Evolutionary conservation across 2,329 filamentous ascomycete genomes (phyloP).

Genomic region (Apiospora malaysiana): DNA sequence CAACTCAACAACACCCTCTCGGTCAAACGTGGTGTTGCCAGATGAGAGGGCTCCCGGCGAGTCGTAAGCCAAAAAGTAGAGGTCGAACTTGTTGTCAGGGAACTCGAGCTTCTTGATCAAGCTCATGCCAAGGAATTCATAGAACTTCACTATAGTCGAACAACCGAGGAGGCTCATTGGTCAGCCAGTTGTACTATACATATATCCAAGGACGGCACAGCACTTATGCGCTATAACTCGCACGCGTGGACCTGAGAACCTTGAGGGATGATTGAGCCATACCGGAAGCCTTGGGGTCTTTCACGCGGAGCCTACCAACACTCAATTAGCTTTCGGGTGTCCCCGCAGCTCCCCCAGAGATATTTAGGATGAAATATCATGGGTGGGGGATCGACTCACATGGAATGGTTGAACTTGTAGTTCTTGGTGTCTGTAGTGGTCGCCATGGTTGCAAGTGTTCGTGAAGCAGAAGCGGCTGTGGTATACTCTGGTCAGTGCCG

Average conservation of each 20-base stretch:
- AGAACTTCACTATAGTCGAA: conserved; percentile 75
- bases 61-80: conserved; percentile 95
- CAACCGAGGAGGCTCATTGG: neutral
- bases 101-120: conserved; percentile 81
- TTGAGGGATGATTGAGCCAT: conserved; percentile 28
- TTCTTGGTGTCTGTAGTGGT: conserved; percentile 73
- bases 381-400: conserved; percentile 56
- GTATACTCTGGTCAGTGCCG: neutral
- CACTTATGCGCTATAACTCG: neutral
- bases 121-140: conserved; percentile 89
- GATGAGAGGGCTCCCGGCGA: conserved; percentile 74
- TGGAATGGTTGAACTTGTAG: conserved; percentile 90
- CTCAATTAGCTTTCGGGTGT: neutral
- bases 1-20: conserved; percentile 89
- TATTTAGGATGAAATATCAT: no score
- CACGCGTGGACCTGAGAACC: conserved; percentile 18
- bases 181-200: neutral
- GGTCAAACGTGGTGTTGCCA: conserved; percentile 76
- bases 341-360: neutral
- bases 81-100: conserved; percentile 88
- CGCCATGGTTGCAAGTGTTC: conserved; percentile 60
- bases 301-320: conserved; percentile 79
- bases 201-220: neutral
- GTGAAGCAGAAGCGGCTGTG: conserved; percentile 22
- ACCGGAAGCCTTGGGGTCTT: conserved; percentile 85